phyloP scores from a whole-genome alignment of 23 red algal species.

The Agarophyton chilense region DNA sequence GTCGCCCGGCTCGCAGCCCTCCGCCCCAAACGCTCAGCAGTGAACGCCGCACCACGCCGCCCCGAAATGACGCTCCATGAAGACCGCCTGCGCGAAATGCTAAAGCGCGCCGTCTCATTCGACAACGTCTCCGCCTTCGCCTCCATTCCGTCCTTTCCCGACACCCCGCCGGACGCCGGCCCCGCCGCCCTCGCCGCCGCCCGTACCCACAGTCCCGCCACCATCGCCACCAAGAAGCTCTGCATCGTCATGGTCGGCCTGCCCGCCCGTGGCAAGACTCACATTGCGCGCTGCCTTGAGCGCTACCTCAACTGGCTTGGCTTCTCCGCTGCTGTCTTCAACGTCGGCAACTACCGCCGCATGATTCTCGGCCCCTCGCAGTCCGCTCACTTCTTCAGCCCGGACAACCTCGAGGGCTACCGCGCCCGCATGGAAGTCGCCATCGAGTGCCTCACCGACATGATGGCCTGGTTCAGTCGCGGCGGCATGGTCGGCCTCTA shows the following conservation, averaged over 20 bases:
- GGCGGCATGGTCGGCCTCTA: conserved; percentile 94
- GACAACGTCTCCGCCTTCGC: conserved; percentile 88
- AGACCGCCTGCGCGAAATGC: conserved; percentile 38
- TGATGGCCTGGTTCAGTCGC: conserved; percentile 85
- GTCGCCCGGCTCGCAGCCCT: neutral
- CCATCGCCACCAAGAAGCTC: conserved; percentile 85
- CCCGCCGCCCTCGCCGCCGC: neutral
- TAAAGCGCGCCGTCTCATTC: conserved; percentile 80
- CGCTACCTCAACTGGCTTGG: conserved; percentile 99
- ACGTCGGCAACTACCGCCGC: conserved; percentile 92
- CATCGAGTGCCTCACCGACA: conserved; percentile 84
- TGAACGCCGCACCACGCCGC: neutral
- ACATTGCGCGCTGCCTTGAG: conserved; percentile 89
- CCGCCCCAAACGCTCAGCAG: neutral
- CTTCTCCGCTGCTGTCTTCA: conserved; percentile 82
- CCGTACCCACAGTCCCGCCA: neutral
- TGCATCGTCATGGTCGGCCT: conserved; percentile 99
- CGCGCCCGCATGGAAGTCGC: conserved; percentile 85
- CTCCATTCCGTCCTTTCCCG: conserved; percentile 40
- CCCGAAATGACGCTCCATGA: conserved; percentile 33
- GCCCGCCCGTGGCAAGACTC: conserved; percentile 94
- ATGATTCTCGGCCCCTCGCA: conserved; percentile 79
- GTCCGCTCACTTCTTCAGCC: conserved; percentile 86
- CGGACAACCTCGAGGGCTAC: conserved; percentile 77
- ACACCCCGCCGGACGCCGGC: neutral